Percentiles rank a stretch among this genome's conserved stretches.
phyloP scores from a whole-genome alignment of 495 filamentous ascomycete genomes.

The Penicillium longicatenatum region DNA sequence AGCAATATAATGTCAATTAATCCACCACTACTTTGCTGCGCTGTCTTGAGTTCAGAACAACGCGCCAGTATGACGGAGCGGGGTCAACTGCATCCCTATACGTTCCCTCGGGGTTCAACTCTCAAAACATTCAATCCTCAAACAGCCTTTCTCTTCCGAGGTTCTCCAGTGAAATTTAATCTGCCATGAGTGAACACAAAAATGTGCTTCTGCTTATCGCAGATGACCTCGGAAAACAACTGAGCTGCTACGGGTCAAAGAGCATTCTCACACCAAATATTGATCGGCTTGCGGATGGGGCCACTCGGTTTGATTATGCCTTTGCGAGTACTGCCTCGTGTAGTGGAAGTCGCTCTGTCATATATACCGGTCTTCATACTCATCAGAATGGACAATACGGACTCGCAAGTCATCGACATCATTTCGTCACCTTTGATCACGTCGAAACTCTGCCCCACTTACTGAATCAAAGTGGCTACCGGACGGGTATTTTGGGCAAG shows the following conservation, averaged over 20 bases:
- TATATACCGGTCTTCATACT: conserved; percentile 49
- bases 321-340: conserved; percentile 48
- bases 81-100: background rate
- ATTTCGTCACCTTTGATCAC: conserved; percentile 42
- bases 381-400: conserved; percentile 51
- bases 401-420: conserved; percentile 23
- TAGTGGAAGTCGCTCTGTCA: conserved; percentile 39
- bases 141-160: background rate
- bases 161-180: background rate
- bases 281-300: conserved; percentile 36
- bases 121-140: background rate
- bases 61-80: background rate
- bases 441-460: conserved; percentile 37
- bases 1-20: background rate
- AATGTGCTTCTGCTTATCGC: conserved; percentile 46
- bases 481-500: conserved; percentile 45
- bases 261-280: conserved; percentile 39
- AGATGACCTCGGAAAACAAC: conserved; percentile 43
- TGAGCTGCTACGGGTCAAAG: conserved; percentile 41
- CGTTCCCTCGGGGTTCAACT: background rate
- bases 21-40: background rate
- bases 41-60: background rate
- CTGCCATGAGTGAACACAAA: conserved; percentile 3
- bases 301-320: conserved; percentile 36
- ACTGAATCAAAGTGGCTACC: conserved; percentile 33